Conservation (phyloP, 129 eudicot genomes). For the Apium graveolens region DNA sequence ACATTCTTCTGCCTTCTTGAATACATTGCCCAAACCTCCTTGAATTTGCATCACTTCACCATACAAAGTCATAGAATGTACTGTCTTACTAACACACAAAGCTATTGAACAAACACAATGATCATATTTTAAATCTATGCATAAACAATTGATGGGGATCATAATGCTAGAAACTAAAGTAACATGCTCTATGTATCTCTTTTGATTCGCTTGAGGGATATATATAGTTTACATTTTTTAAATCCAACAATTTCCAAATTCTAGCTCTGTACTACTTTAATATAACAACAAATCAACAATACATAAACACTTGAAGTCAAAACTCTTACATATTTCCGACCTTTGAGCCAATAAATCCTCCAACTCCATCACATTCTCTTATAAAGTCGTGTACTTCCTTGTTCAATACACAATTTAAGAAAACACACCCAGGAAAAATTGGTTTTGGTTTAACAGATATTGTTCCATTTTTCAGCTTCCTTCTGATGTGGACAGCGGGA, state of each 20-base stretch:
- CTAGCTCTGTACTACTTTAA: background rate
- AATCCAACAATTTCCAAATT: background rate
- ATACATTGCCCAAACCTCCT: too few species aligned
- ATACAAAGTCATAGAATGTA: background rate
- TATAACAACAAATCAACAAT: background rate
- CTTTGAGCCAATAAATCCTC: constrained; percentile 82
- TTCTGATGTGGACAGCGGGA: constrained; percentile 65
- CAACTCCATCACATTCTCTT: constrained; percentile 62
- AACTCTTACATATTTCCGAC: constrained; percentile 77
- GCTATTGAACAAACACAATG: constrained; percentile 3
- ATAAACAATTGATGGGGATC: background rate
- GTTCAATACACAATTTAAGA: constrained; percentile 63
- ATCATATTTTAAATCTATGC: background rate
- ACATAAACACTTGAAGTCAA: background rate
- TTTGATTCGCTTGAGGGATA: background rate
- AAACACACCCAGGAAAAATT: constrained; percentile 73
- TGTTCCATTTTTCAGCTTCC: constrained; percentile 66
- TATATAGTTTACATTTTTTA: background rate
- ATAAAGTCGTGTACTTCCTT: constrained; percentile 75
- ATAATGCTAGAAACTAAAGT: background rate
- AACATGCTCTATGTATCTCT: background rate
- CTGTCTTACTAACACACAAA: background rate
- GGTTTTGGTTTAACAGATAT: constrained; percentile 64
- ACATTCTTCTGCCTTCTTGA: too few species aligned
- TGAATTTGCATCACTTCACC: too few species aligned